Conservation (phyloP, 306 rosid species). For the Rosa persica region DNA sequence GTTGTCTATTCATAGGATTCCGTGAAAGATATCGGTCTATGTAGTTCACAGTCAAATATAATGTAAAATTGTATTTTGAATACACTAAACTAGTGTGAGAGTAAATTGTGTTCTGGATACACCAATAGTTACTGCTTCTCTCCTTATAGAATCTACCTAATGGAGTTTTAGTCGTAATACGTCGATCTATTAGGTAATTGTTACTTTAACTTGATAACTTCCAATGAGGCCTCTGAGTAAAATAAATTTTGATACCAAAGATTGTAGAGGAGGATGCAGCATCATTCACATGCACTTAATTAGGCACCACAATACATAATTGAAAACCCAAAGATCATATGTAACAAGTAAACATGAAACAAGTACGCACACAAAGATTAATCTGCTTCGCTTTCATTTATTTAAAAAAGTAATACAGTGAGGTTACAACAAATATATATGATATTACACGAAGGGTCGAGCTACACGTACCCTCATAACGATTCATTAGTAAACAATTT, state of each 20-base stretch:
- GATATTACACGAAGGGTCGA: background rate
- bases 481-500: background rate
- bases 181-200: too few relatives aligned
- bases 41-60: conserved; percentile 90
- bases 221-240: too few relatives aligned
- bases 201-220: too few relatives aligned
- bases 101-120: too few relatives aligned
- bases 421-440: background rate
- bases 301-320: background rate
- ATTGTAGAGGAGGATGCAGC: too few relatives aligned
- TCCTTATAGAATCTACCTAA: too few relatives aligned
- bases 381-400: background rate
- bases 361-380: background rate
- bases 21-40: conserved; percentile 91
- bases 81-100: too few relatives aligned
- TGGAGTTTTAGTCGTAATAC: too few relatives aligned
- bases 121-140: too few relatives aligned
- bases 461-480: background rate
- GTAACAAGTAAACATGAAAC: background rate
- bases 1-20: conserved; percentile 79
- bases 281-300: background rate
- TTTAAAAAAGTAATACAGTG: background rate
- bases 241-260: background rate
- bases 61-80: conserved; percentile 30
- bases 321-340: background rate